Evolutionary conservation across 106 monocot species (phyloP).

Genomic region (Dendrobium officinale): DNA sequence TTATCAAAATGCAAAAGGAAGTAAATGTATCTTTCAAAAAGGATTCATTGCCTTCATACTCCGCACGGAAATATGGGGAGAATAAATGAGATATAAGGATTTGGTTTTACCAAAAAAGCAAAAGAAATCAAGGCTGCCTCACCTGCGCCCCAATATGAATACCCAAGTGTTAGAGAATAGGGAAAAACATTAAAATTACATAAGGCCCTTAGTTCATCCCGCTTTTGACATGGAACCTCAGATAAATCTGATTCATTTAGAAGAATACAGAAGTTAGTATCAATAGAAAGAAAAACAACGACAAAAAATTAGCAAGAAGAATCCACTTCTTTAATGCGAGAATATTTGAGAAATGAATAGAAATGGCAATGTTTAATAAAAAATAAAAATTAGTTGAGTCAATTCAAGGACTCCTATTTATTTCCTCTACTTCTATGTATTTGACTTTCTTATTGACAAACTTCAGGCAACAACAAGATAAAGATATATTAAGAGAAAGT

Average conservation of each 20-base stretch:
- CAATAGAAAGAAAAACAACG: background rate
- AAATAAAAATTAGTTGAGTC: background rate
- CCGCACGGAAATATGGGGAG: background rate
- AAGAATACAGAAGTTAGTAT: constrained; percentile 4
- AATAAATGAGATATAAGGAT: background rate
- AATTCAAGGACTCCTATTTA: background rate
- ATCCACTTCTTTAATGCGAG: background rate
- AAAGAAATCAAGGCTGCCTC: constrained; percentile 9
- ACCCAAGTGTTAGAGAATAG: constrained; percentile 72
- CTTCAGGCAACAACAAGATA: background rate
- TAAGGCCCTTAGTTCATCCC: constrained; percentile 46
- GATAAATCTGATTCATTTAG: constrained; percentile 52
- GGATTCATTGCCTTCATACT: background rate
- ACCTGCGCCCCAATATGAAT: constrained; percentile 97
- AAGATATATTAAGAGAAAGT: background rate
- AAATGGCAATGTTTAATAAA: background rate
- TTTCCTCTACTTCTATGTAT: background rate
- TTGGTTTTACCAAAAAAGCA: background rate
- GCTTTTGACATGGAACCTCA: constrained; percentile 43
- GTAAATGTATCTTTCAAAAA: background rate
- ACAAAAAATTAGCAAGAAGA: background rate
- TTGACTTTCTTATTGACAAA: background rate
- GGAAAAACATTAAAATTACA: constrained; percentile 65
- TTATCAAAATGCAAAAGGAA: background rate
- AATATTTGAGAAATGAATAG: background rate